These are phyloP conservation scores for Trichosporon sp. DNA, from an alignment of 1,284 basidiomycete genomes.

Conservation along the genomic window DNA sequence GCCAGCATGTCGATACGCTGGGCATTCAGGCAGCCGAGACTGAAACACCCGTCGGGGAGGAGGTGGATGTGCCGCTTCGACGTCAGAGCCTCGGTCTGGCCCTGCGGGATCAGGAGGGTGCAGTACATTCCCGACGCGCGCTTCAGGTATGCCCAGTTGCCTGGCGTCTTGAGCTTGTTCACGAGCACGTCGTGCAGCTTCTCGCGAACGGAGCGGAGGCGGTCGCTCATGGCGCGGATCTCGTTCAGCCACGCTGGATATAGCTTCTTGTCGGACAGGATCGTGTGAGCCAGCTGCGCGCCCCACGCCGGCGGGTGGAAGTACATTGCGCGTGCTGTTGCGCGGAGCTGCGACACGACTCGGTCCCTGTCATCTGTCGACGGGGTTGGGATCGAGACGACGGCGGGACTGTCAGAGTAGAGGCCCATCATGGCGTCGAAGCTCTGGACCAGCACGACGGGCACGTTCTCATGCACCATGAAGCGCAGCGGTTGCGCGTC, in stretches of 20 bases:
- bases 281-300: slow-evolving; percentile 49
- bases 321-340: slow-evolving; percentile 47
- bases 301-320: slow-evolving; percentile 54
- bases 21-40: slow-evolving; percentile 53
- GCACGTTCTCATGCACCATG: slow-evolving; percentile 55
- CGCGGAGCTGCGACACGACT: slow-evolving; percentile 51
- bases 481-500: slow-evolving; percentile 55
- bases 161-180: slow-evolving; percentile 79
- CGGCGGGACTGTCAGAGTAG: slow-evolving; percentile 52
- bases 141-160: slow-evolving; percentile 86
- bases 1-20: slow-evolving; percentile 52
- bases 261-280: slow-evolving; percentile 49
- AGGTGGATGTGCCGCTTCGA: slow-evolving; percentile 51
- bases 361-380: slow-evolving; percentile 44
- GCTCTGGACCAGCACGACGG: slow-evolving; percentile 53
- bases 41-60: slow-evolving; percentile 52
- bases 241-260: slow-evolving; percentile 75
- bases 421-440: slow-evolving; percentile 57
- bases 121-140: slow-evolving; percentile 58
- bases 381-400: slow-evolving; percentile 51
- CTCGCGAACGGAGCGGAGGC: slow-evolving; percentile 87
- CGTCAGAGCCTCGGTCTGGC: slow-evolving; percentile 44
- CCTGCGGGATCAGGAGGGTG: slow-evolving; percentile 43
- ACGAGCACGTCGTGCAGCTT: slow-evolving; percentile 77
- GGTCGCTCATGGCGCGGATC: slow-evolving; percentile 85